Percentiles rank a stretch among this genome's conserved stretches.
Evolutionary conservation across 306 rosid species (phyloP).

Genomic region (Lotus japonicus): DNA sequence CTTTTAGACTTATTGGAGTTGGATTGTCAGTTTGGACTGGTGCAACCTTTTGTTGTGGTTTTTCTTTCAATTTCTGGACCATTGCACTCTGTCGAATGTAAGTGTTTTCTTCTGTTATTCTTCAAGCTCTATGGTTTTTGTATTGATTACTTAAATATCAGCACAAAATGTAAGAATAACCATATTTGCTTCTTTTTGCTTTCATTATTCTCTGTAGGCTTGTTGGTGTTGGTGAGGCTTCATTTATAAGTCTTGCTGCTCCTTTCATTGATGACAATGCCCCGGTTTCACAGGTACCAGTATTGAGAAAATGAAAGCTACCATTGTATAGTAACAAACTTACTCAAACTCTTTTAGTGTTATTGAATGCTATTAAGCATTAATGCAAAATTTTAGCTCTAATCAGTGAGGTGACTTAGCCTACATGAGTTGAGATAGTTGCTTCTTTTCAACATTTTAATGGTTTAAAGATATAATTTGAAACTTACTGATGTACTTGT

Average conservation of each 20-base stretch:
- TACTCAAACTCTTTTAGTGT: background rate
- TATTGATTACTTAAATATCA: conserved; percentile 1
- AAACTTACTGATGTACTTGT: conserved; percentile 12
- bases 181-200: background rate
- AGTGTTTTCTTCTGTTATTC: conserved; percentile 20
- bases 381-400: background rate
- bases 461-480: conserved; percentile 12
- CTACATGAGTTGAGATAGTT: background rate
- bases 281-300: conserved; percentile 61
- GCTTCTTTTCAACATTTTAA: background rate
- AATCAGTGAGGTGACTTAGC: background rate
- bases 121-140: background rate
- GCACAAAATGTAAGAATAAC: background rate
- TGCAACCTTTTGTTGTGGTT: conserved; percentile 60
- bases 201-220: conserved; percentile 42
- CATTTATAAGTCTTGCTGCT: conserved; percentile 96
- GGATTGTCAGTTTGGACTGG: conserved; percentile 90
- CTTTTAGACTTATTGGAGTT: conserved; percentile 87
- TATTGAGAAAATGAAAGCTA: background rate
- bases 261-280: conserved; percentile 95
- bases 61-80: conserved; percentile 82
- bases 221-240: conserved; percentile 96
- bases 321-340: background rate
- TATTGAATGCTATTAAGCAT: background rate
- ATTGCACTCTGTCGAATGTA: conserved; percentile 75